These are phyloP conservation scores for Stropharia rugosoannulata DNA, from an alignment of 768 basidiomycete species.

Conservation along the genomic window DNA sequence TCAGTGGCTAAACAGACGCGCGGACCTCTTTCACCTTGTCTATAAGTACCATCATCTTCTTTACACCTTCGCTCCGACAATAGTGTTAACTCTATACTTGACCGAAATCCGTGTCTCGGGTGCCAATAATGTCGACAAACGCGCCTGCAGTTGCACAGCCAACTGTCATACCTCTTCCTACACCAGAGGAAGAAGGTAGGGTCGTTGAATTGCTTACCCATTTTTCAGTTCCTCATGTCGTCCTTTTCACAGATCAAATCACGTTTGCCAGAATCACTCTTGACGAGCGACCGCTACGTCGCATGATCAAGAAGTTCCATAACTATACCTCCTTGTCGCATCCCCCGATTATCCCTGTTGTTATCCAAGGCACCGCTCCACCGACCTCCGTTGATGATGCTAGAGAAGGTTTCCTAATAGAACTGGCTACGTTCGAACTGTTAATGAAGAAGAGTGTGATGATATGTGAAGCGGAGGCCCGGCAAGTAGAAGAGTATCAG, in stretches of 20 bases:
- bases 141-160: conserved; percentile 17
- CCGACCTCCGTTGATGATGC: conserved; percentile 58
- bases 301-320: conserved; percentile 82
- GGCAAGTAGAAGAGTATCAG: conserved; percentile 85
- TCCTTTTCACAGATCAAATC: conserved; percentile 57
- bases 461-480: conserved; percentile 82
- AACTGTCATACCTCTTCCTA: conserved; percentile 41
- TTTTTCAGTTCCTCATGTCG: conserved; percentile 1
- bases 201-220: background rate
- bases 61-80: too few species aligned
- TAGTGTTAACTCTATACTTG: background rate
- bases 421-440: conserved; percentile 75
- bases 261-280: conserved; percentile 81
- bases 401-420: conserved; percentile 74
- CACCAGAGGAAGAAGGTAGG: conserved; percentile 65
- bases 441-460: conserved; percentile 75
- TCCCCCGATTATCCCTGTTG: conserved; percentile 37
- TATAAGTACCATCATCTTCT: too few species aligned
- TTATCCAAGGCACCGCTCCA: conserved; percentile 21
- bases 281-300: conserved; percentile 76
- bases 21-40: too few species aligned
- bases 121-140: conserved; percentile 10
- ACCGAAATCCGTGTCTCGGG: background rate
- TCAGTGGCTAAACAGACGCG: too few species aligned
- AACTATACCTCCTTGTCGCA: conserved; percentile 62